Evolutionary conservation across 2,329 filamentous ascomycete species (phyloP), one percentile per base, ranked within the genome.

Genomic region (Capronia coronata): DNA sequence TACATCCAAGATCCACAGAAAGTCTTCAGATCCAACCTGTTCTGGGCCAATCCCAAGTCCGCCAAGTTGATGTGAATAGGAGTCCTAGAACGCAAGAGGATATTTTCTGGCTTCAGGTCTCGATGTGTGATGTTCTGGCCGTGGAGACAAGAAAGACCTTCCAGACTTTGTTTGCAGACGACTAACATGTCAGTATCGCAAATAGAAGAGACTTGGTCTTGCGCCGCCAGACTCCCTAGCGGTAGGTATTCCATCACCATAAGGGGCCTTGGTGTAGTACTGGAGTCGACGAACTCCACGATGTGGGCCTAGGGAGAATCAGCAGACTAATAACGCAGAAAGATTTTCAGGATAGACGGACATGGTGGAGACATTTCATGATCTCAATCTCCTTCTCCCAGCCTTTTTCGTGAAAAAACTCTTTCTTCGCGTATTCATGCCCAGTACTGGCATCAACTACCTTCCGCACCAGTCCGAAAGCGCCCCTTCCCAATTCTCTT

Each of bases 51-150:
- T 2, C 93, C 93, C 70, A 98, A 98, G 64, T 98, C 93, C 0
- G 91, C 94, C 11, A 98, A 74, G 68, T 97, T 97, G 59, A 96
- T 83, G 13, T 79, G 74, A 41, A 95, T 79, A 0, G 89, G 89
- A 4, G 83, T 73, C 6, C 80, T 65, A 1, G 81, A 83, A 10
- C 81, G 75, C 58, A 97, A 85, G 27, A 98, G 75, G 52, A 98
- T 96, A 62, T 98, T 98, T 71, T 97, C 93, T 0, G 93, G 93
- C 65, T 98, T 97, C 63, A 98, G 88, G 67, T 98, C 93, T 16
- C 93, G 85, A 68, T 98, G 93, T 0, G 90, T 96, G 60, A 98
- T 95, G 62, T 84, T 87, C 60, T 38, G 37, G 37, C 16, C n/a
- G 66, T 97, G 93, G 7, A 97, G 74, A 65, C 97, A 95, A 22